Conservation (phyloP, 2,329 filamentous ascomycete species). For the Magnaporthiopsis poae region DNA sequence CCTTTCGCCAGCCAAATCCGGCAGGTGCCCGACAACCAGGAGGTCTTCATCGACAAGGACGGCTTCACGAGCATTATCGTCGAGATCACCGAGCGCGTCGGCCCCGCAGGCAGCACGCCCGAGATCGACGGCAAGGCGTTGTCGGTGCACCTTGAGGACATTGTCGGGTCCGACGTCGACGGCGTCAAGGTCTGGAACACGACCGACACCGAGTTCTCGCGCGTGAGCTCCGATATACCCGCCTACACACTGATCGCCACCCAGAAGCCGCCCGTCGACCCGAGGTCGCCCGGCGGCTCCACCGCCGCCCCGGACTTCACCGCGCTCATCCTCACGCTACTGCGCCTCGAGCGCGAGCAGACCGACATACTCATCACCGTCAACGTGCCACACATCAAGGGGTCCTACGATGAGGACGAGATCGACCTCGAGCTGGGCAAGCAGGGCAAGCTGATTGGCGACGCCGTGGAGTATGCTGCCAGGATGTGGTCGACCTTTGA, state of each 20-base stretch:
- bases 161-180: conserved; percentile 55
- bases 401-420: conserved; percentile 63
- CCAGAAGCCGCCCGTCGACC: conserved; percentile 35
- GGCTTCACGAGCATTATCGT: conserved; percentile 82
- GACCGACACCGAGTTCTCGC: conserved; percentile 48
- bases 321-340: conserved; percentile 64
- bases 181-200: conserved; percentile 58
- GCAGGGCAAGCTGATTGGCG: conserved; percentile 57
- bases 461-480: conserved; percentile 57
- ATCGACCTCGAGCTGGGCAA: conserved; percentile 58
- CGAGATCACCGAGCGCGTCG: conserved; percentile 78
- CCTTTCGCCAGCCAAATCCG: conserved; percentile 49
- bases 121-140: conserved; percentile 61
- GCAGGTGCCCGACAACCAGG: conserved; percentile 77
- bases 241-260: conserved; percentile 63
- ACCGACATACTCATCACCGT: conserved; percentile 80
- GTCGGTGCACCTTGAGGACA: conserved; percentile 58
- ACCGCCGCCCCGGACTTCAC: conserved; percentile 51
- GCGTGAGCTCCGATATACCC: conserved; percentile 41
- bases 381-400: conserved; percentile 75
- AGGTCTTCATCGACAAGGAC: conserved; percentile 76
- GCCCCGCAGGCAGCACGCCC: conserved; percentile 39
- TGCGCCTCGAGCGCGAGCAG: conserved; percentile 62
- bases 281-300: conserved; percentile 20
- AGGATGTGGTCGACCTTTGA: conserved; percentile 64